Evolutionary conservation across 768 basidiomycete genomes (phyloP), one percentile per base, ranked within the genome.

Genomic region (Lyophyllum semitale): DNA sequence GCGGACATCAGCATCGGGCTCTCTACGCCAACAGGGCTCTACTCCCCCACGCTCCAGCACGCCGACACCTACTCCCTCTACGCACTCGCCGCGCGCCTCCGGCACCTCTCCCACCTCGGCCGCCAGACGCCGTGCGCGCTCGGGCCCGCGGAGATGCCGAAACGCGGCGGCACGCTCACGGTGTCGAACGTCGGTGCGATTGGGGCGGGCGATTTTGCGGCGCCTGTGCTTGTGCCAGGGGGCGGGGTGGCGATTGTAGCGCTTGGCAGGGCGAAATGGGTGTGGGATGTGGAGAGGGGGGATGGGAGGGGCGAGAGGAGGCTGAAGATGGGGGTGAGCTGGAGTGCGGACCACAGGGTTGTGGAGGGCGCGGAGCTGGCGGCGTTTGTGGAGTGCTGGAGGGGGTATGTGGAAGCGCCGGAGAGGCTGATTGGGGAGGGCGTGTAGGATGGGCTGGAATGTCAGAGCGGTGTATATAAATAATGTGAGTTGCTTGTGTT

Each of bases 361-460:
- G 84, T 94, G 9, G 93, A 95, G 66, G 93, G 93, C 4, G 93
- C 92, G 1, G 93, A 95, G 72, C 67, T 95, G 58, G 91, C 89
- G 50, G 91, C 89, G 59, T 93, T 95, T 67, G 88, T 93, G 57
- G 91, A 94, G 73, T 76, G 78, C 40, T 95, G 93, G 93, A 82
- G 92, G 57, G 75, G 71, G 15, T 91, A 84, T 77, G 88, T 93
- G 15, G 92, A 94, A 72, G 67, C 72, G 1, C 93, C 93, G 2
- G 82, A 79, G 67, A 76, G 88, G 67, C 64, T 93, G 56, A 80
- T 92, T 60, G 90, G 68, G 17, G 80, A 78, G 43, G 72, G 76
- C 12, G 66, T 80, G n/a, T 81, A 58, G 45, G n/a, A 26, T 15
- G 30, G 22, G 17, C 15, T 32, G 30, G 38, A 18, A 40, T 37